Evolutionary conservation across 768 basidiomycete species (phyloP).

Genomic region (Favolaschia claudopus): DNA sequence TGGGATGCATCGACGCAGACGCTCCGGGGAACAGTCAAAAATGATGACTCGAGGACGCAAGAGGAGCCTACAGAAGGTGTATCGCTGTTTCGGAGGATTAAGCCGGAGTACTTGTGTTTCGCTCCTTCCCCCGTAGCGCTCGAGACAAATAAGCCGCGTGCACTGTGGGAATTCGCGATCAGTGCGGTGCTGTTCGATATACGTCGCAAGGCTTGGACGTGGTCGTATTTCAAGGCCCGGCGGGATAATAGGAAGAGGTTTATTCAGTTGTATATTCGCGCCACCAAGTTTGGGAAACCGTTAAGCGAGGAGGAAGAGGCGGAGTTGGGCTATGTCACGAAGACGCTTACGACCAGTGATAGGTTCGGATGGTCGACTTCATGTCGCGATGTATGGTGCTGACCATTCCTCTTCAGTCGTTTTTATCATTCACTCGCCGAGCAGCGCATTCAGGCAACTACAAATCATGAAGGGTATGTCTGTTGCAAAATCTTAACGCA

Average conservation of each 20-base stretch:
- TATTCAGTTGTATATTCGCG: constrained; percentile 33
- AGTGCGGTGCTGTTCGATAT: constrained; percentile 29
- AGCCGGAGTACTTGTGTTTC: constrained; percentile 31
- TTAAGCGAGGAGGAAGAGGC: constrained; percentile 23
- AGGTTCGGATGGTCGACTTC: no score
- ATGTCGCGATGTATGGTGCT: no score
- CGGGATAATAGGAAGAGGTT: constrained; percentile 31
- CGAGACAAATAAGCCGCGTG: constrained; percentile 29
- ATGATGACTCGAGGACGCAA: neutral
- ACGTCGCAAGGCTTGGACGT: constrained; percentile 32
- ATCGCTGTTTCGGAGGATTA: constrained; percentile 34
- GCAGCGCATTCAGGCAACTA: constrained; percentile 23
- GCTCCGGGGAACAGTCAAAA: constrained; percentile 1
- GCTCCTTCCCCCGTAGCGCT: constrained; percentile 32
- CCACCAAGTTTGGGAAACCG: constrained; percentile 25
- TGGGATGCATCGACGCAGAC: constrained; percentile 13
- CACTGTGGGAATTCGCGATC: constrained; percentile 41
- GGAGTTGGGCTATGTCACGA: constrained; percentile 20
- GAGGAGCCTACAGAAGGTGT: no score
- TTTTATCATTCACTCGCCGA: constrained; percentile 32
- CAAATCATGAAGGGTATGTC: constrained; percentile 28
- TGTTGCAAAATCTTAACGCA: neutral
- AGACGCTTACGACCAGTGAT: no score
- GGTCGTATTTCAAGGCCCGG: constrained; percentile 40
- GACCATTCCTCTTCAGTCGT: no score